These are phyloP conservation scores for Misopates orontium DNA, from an alignment of 257 asterid species.

Conservation along the genomic window DNA sequence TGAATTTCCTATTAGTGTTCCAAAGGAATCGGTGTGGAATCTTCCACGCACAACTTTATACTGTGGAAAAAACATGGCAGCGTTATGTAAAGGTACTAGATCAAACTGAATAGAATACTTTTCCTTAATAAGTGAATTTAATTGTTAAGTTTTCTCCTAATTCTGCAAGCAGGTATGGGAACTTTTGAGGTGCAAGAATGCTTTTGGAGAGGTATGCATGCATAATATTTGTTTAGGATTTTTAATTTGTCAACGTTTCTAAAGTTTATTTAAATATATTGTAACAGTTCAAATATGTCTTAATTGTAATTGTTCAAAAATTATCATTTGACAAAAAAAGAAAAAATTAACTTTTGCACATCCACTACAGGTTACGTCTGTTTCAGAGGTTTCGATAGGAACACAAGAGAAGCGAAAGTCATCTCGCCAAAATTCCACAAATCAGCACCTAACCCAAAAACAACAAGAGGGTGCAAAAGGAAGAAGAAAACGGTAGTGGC, in stretches of 20 bases:
- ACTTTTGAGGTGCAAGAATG: conserved; percentile 28
- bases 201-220: conserved; percentile 34
- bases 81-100: conserved; percentile 40
- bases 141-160: neutral
- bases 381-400: conserved; percentile 32
- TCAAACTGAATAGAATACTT: neutral
- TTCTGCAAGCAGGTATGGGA: conserved; percentile 34
- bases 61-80: conserved; percentile 31
- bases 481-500: too few species aligned
- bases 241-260: too few species aligned
- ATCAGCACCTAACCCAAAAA: neutral
- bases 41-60: conserved; percentile 28
- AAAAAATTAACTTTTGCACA: too few species aligned
- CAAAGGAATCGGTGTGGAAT: conserved; percentile 22
- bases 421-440: conserved; percentile 30
- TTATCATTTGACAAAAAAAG: too few species aligned
- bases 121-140: too few species aligned
- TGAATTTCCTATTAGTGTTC: conserved; percentile 31
- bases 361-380: conserved; percentile 33
- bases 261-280: too few species aligned
- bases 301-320: too few species aligned
- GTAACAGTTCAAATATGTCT: neutral
- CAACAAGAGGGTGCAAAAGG: neutral
- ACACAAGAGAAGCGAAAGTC: conserved; percentile 29
- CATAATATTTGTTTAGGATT: too few species aligned